Evolutionary conservation across 208 protist species (phyloP).

Genomic region (Wallacemonas sp.): DNA sequence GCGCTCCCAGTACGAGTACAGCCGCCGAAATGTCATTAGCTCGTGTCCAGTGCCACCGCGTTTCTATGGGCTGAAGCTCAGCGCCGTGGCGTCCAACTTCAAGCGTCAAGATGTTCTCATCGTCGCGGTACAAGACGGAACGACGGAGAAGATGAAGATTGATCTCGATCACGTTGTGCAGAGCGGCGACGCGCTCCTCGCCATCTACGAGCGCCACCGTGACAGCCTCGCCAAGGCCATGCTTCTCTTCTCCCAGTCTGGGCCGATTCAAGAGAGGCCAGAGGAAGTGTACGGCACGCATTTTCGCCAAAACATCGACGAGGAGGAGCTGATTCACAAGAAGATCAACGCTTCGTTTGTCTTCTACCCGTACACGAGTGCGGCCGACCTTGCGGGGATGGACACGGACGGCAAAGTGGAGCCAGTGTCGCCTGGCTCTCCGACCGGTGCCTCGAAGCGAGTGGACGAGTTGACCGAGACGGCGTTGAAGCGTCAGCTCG

Average conservation of each 20-base stretch:
- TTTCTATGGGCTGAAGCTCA: conserved; percentile 52
- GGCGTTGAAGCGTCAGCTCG: conserved; percentile 23
- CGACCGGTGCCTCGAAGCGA: not conserved
- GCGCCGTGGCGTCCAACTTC: conserved; percentile 44
- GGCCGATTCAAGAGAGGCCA: conserved; percentile 27
- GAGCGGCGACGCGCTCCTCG: conserved; percentile 58
- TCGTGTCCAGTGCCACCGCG: conserved; percentile 57
- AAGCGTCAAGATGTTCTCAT: conserved; percentile 74
- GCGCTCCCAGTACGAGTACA: conserved; percentile 83
- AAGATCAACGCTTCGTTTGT: conserved; percentile 62
- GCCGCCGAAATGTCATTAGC: conserved; percentile 70
- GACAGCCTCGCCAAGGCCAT: conserved; percentile 57
- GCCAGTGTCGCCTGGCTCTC: not conserved
- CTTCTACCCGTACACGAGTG: conserved; percentile 76
- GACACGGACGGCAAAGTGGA: not conserved
- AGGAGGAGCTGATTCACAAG: conserved; percentile 31
- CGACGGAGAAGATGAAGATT: conserved; percentile 55
- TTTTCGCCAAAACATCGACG: conserved; percentile 38
- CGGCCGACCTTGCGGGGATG: conserved; percentile 23
- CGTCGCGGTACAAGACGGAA: conserved; percentile 67
- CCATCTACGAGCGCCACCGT: conserved; percentile 60
- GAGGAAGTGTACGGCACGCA: conserved; percentile 35
- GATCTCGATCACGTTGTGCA: conserved; percentile 65
- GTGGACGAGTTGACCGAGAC: not conserved
- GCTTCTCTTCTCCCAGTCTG: conserved; percentile 37